These are phyloP conservation scores for Penicillium verhagenii DNA, from an alignment of 495 filamentous ascomycete species.

Conservation along the genomic window DNA sequence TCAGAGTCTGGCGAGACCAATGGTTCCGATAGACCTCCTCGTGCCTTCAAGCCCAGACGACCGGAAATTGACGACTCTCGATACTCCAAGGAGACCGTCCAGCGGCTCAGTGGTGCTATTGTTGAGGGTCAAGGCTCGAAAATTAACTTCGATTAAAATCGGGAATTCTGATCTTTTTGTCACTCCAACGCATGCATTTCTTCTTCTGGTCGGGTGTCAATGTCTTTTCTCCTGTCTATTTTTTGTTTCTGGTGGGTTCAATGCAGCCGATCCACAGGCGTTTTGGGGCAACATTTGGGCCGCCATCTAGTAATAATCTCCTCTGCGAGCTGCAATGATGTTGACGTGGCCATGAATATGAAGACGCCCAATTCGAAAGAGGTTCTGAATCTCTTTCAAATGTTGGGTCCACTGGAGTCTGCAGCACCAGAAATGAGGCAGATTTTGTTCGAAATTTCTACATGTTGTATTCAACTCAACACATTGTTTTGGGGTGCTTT, in stretches of 20 bases:
- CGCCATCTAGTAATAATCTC: conserved; percentile 12
- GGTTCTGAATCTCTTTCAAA: background rate
- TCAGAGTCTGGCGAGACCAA: conserved; percentile 25
- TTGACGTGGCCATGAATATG: conserved; percentile 16
- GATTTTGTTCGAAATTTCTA: too few relatives aligned
- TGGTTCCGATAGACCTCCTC: conserved; percentile 23
- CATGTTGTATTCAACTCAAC: background rate
- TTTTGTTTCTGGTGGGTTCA: conserved; percentile 1
- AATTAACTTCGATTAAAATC: conserved; percentile 67
- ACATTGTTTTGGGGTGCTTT: background rate
- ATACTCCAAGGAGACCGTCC: conserved; percentile 44
- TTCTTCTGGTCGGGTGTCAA: background rate
- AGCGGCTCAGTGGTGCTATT: conserved; percentile 70
- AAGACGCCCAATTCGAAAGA: background rate
- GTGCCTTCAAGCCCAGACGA: conserved; percentile 24
- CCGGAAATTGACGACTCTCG: conserved; percentile 36
- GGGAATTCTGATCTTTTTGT: background rate
- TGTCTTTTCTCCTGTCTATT: background rate
- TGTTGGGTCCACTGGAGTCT: background rate
- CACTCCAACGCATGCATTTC: background rate
- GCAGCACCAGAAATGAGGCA: background rate
- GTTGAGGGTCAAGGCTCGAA: conserved; percentile 81
- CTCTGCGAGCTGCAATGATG: conserved; percentile 8
- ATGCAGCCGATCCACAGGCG: conserved; percentile 13
- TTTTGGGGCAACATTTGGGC: conserved; percentile 8